A percentile compares a stretch with the other conserved stretches of the same genome.
phyloP scores from a whole-genome alignment of 2,329 filamentous ascomycete species.

The Salinomyces thailandicus region DNA sequence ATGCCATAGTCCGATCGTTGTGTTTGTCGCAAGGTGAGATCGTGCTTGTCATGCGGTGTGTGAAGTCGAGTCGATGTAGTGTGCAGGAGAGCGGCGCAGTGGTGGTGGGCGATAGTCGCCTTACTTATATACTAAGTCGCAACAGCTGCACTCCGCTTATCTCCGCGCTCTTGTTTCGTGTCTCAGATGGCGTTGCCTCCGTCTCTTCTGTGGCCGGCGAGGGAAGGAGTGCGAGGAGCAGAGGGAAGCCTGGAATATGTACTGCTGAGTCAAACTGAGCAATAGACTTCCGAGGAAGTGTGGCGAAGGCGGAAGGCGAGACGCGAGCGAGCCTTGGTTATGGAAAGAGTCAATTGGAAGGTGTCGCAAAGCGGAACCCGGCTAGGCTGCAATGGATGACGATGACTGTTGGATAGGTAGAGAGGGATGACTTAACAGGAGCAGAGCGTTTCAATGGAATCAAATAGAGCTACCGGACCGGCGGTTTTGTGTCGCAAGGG shows the following conservation, averaged over 20 bases:
- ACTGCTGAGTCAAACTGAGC: conserved; percentile 1
- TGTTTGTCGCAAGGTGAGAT: not conserved
- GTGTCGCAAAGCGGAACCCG: conserved; percentile 1
- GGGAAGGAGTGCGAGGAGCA: no score
- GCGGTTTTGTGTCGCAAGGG: not conserved
- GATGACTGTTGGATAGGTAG: conserved; percentile 1
- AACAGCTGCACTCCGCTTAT: not conserved
- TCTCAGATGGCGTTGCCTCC: no score
- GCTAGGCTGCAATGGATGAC: conserved; percentile 3
- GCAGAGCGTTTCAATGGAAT: conserved; percentile 2
- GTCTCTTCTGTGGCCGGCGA: no score
- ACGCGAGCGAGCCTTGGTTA: conserved; percentile 1
- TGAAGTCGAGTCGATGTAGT: not conserved
- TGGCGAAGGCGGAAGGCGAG: conserved; percentile 1
- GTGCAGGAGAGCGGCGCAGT: not conserved
- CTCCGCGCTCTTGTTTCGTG: conserved; percentile 2
- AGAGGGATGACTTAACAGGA: conserved; percentile 1
- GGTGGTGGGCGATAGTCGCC: not conserved
- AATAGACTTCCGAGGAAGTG: not conserved
- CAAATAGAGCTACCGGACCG: conserved; percentile 1
- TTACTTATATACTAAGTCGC: no score
- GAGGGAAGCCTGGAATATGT: not conserved
- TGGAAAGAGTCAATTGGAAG: conserved; percentile 1
- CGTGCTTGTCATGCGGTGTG: not conserved
- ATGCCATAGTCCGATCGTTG: conserved; percentile 1